Conservation (phyloP, 495 filamentous ascomycete species). For the Staphylotrichum tortipilum region DNA sequence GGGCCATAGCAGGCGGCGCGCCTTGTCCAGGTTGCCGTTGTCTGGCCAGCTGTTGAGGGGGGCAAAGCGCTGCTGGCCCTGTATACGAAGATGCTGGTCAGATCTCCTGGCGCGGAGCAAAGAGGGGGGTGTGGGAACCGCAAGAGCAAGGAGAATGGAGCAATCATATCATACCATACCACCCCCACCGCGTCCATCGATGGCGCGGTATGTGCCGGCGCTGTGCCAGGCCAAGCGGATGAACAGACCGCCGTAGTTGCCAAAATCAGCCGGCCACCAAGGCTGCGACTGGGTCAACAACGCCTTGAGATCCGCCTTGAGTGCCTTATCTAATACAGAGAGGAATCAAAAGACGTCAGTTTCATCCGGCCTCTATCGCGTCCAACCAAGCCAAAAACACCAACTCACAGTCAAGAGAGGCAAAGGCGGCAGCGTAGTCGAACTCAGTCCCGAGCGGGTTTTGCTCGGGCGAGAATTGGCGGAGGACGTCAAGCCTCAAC, state of each 20-base stretch:
- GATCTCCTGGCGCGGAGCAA: too few relatives aligned
- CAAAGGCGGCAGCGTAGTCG: conserved; percentile 63
- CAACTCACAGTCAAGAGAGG: conserved; percentile 61
- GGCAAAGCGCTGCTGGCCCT: conserved; percentile 65
- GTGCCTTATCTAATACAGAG: too few relatives aligned
- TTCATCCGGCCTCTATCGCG: too few relatives aligned
- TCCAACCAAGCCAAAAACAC: too few relatives aligned
- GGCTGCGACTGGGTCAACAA: conserved; percentile 69
- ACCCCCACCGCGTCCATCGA: conserved; percentile 63
- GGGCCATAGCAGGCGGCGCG: conserved; percentile 66
- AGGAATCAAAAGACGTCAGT: too few relatives aligned
- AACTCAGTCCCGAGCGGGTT: conserved; percentile 57
- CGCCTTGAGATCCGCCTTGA: conserved; percentile 59
- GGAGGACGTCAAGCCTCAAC: conserved; percentile 59
- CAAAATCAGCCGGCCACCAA: conserved; percentile 70
- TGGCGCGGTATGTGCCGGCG: conserved; percentile 63
- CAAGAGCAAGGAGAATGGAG: too few relatives aligned
- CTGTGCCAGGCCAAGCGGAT: conserved; percentile 73
- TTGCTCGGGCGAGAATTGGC: conserved; percentile 52
- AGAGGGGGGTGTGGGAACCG: too few relatives aligned
- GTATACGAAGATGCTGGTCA: too few relatives aligned
- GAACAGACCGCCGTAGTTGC: conserved; percentile 69
- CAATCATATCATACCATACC: too few relatives aligned
- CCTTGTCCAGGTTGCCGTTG: conserved; percentile 68
- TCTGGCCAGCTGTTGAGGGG: conserved; percentile 76